Conservation (phyloP, 768 basidiomycete species). For the Termitomyces sp. region DNA sequence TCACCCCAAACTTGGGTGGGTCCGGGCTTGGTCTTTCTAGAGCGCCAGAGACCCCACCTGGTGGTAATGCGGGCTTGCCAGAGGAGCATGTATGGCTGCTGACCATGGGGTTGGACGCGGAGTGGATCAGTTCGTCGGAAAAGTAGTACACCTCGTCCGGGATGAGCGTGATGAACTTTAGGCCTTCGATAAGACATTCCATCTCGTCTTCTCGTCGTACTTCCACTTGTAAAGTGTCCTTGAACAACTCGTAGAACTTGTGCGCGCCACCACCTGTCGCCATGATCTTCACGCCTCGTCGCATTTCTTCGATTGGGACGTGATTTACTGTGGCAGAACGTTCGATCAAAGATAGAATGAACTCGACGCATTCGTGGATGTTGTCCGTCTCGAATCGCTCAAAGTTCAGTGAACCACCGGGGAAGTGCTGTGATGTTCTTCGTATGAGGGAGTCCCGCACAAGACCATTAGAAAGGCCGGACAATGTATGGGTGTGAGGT, state of each 20-base stretch:
- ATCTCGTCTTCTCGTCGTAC: slow-evolving; percentile 95
- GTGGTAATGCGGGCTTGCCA: slow-evolving; percentile 12
- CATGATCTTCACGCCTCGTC: slow-evolving; percentile 90
- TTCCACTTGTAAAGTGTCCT: slow-evolving; percentile 70
- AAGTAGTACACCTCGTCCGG: slow-evolving; percentile 99
- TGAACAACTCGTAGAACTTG: slow-evolving; percentile 84
- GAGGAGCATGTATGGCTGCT: slow-evolving; percentile 10
- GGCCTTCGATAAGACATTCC: slow-evolving; percentile 95
- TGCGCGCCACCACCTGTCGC: slow-evolving; percentile 98
- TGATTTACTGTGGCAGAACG: slow-evolving; percentile 82
- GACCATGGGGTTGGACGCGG: slow-evolving; percentile 24
- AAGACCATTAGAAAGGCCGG: slow-evolving; percentile 34
- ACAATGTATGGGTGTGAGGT: slow-evolving; percentile 30
- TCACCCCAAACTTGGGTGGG: slow-evolving; percentile 84
- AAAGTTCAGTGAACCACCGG: slow-evolving; percentile 96
- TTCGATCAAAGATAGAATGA: slow-evolving; percentile 82
- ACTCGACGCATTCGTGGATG: slow-evolving; percentile 77
- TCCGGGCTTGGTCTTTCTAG: slow-evolving; percentile 87
- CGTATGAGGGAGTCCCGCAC: slow-evolving; percentile 64
- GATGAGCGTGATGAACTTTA: slow-evolving; percentile 93
- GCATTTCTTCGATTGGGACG: slow-evolving; percentile 89
- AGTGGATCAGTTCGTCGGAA: slow-evolving; percentile 92
- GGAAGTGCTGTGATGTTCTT: slow-evolving; percentile 76
- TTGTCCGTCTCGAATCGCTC: slow-evolving; percentile 94
- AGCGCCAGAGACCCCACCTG: slow-evolving; percentile 1